Base-by-base conservation (phyloP, 2,329 filamentous ascomycete genomes). In the Ophiostoma himal-ulmi region DNA sequence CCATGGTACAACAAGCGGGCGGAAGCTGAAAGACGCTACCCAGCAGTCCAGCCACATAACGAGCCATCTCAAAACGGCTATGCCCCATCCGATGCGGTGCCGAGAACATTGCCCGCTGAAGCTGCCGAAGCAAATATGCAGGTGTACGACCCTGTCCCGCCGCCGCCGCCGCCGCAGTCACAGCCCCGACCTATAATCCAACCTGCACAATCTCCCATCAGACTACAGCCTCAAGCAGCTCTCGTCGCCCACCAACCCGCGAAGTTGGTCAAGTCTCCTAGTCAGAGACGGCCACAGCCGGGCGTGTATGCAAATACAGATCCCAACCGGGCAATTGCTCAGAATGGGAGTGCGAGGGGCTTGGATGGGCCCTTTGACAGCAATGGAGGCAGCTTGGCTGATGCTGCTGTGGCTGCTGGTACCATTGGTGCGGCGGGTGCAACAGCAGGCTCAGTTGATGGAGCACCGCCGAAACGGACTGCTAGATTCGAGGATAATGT, bases 1-100 rank as follows among this genome's bases (percentile, higher is more conserved):
- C 57, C 57, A 13, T 62, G 57, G 57, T 62, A 62, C 26, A 62
- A 26, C 57, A 77, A 77, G 34, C 80, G 82, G 48, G 76, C 76
- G n/a, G 82, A 83, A 39, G 79, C 80, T 3, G 83, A 84, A 69
- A 79, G 79, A 41, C 79, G 75, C 71, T 77, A 77, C 69, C 75
- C 76, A 6, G 72, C 52, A 22, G 52, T 22, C 52, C 22, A 30
- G 26, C 57, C 57, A 13, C 26, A 5, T 34, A 34, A 4, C 8
- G 26, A 6, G 26, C 11, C 57, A 30, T 62, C 22, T 22, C 74
- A 74, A 44, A 74, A 75, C 48, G 30, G n/a, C 13, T 22, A 20
- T 3, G 67, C 69, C 11, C 65, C 64, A 5, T 39, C 64, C 1
- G 68, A 62, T 5, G 68, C 68, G 3, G 44, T 71, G 6, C 70